phyloP scores from a whole-genome alignment of 176 grass and related monocot species.

The Tillandsia fasciculata region DNA sequence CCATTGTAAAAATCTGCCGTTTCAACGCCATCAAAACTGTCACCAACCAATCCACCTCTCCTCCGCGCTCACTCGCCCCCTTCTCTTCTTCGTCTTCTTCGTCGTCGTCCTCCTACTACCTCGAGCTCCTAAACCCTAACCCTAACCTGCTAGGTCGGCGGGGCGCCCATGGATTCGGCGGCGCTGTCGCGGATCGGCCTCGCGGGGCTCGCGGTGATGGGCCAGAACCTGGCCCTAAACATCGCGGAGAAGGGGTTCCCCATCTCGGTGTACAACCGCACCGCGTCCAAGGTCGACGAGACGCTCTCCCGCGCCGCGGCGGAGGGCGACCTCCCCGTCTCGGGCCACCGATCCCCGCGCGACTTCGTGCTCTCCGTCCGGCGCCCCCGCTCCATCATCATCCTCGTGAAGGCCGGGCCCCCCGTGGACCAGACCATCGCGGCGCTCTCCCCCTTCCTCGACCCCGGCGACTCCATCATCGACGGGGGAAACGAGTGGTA shows the following conservation, averaged over 20 bases:
- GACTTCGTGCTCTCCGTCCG: constrained; percentile 70
- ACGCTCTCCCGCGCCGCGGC: constrained; percentile 41
- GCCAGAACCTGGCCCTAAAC: constrained; percentile 91
- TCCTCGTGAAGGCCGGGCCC: constrained; percentile 67
- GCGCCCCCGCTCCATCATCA: constrained; percentile 56
- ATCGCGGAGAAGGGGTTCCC: constrained; percentile 90
- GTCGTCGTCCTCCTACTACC: neutral
- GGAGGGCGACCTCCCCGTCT: constrained; percentile 57
- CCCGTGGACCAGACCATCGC: constrained; percentile 73
- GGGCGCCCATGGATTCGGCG: constrained; percentile 26
- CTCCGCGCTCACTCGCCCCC: constrained; percentile 2
- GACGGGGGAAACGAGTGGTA: constrained; percentile 94
- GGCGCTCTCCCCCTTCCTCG: constrained; percentile 54
- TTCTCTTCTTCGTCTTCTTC: constrained; percentile 6
- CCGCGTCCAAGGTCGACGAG: constrained; percentile 70
- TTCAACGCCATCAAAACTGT: neutral
- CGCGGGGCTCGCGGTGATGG: constrained; percentile 79
- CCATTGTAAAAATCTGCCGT: neutral
- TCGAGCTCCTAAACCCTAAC: neutral
- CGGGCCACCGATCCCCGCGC: constrained; percentile 52
- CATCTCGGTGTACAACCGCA: constrained; percentile 94
- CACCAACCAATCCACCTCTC: neutral
- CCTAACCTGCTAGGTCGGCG: constrained; percentile 8
- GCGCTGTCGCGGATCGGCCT: constrained; percentile 55
- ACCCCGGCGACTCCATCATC: constrained; percentile 67